These are phyloP conservation scores for Candida glucosophila DNA, from an alignment of 1,139 yeast species.

Conservation along the genomic window DNA sequence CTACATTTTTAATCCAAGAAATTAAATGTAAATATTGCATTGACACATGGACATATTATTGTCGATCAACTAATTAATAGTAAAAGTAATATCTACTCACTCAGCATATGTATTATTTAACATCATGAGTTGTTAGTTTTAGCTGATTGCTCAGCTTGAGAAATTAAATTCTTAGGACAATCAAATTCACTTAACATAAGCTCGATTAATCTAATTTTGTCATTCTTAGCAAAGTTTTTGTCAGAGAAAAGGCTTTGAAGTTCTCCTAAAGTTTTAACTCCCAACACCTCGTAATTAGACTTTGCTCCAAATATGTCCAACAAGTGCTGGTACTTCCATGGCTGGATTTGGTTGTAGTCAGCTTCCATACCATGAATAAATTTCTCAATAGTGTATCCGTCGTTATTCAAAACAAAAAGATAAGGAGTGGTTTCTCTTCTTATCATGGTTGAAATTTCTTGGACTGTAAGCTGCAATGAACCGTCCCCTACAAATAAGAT, in stretches of 20 bases:
- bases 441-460: constrained; percentile 32
- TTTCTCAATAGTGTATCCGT: constrained; percentile 33
- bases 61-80: too few species aligned
- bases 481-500: constrained; percentile 34
- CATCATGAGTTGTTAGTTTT: constrained; percentile 8
- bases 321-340: constrained; percentile 28
- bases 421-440: constrained; percentile 23
- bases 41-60: too few species aligned
- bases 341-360: constrained; percentile 28
- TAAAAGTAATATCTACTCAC: too few species aligned
- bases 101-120: too few species aligned
- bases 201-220: constrained; percentile 27
- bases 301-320: constrained; percentile 22
- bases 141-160: constrained; percentile 20
- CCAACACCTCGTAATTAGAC: constrained; percentile 17
- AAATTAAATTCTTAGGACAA: constrained; percentile 25
- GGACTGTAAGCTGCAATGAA: constrained; percentile 35
- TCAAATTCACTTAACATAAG: constrained; percentile 28
- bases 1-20: constrained; percentile 16
- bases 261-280: constrained; percentile 19
- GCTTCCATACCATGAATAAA: constrained; percentile 31
- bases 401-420: constrained; percentile 30
- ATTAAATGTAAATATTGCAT: too few species aligned
- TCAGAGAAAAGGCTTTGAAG: constrained; percentile 18
- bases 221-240: constrained; percentile 17